These are phyloP conservation scores for Cordyceps fumosorosea DNA, from an alignment of 2,329 filamentous ascomycete genomes.

Conservation along the genomic window DNA sequence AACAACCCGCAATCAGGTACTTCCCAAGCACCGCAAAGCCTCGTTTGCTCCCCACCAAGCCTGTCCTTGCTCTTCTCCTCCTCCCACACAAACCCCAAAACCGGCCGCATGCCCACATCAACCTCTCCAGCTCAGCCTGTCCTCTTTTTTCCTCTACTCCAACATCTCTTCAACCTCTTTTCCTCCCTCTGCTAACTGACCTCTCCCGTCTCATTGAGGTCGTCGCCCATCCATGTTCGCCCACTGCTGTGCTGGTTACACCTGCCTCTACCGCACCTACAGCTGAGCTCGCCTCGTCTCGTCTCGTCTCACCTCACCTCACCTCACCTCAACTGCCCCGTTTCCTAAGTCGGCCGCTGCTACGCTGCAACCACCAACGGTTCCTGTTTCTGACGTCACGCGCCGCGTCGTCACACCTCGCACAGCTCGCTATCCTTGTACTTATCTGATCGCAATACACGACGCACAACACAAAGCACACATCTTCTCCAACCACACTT, in stretches of 20 bases:
- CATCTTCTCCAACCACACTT: not conserved
- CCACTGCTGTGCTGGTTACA: constrained; percentile 7
- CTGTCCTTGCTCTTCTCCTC: not conserved
- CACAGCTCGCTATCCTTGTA: not conserved
- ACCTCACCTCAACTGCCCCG: not conserved
- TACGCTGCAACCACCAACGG: not conserved
- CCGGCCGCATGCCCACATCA: constrained; percentile 2
- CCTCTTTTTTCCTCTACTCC: not conserved
- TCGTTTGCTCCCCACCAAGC: not conserved
- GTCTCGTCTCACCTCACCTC: not conserved
- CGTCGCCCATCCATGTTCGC: constrained; percentile 5
- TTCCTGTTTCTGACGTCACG: constrained; percentile 4
- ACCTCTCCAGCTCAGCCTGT: not conserved
- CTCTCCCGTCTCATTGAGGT: not conserved
- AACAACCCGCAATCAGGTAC: not conserved
- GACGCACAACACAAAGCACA: not conserved
- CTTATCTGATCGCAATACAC: not conserved
- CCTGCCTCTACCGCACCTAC: constrained; percentile 10
- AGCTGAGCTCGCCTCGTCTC: not conserved
- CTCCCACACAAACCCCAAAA: not conserved
- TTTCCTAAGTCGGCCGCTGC: not conserved
- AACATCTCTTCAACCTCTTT: not conserved
- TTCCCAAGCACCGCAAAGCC: not conserved
- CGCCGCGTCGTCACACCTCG: not conserved
- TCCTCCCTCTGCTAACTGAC: not conserved